phyloP scores from a whole-genome alignment of 768 basidiomycete species.

The Terana coerulea region DNA sequence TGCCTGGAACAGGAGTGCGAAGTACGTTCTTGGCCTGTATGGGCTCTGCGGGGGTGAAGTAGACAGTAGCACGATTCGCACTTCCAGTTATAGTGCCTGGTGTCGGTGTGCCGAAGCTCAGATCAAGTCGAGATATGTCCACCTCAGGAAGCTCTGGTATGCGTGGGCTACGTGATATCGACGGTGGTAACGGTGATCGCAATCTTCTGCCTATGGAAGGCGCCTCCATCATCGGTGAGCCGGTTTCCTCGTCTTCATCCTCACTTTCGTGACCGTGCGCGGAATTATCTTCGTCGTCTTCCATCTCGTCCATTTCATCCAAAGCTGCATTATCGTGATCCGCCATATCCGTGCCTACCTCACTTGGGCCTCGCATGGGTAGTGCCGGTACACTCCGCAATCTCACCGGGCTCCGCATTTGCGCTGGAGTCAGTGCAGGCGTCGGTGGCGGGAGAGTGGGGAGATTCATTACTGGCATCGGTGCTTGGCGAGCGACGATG shows the following conservation, averaged over 20 bases:
- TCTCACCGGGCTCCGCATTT: slow-evolving; percentile 26
- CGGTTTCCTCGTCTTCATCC: slow-evolving; percentile 35
- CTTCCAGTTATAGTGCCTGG: background rate
- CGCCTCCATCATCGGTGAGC: slow-evolving; percentile 12
- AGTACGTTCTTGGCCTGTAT: slow-evolving; percentile 1
- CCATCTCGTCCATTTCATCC: slow-evolving; percentile 31
- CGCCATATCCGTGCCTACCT: slow-evolving; percentile 25
- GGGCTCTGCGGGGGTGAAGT: slow-evolving; percentile 17
- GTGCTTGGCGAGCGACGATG: slow-evolving; percentile 38
- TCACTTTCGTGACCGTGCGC: slow-evolving; percentile 24
- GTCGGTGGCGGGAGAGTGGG: slow-evolving; percentile 41
- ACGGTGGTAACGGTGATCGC: slow-evolving; percentile 11
- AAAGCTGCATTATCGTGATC: slow-evolving; percentile 26
- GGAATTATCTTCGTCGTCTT: slow-evolving; percentile 25
- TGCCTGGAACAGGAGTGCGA: slow-evolving; percentile 13
- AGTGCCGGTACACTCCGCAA: slow-evolving; percentile 56
- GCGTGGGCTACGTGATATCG: slow-evolving; percentile 10
- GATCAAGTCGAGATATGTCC: slow-evolving; percentile 15
- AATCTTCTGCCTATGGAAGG: slow-evolving; percentile 16
- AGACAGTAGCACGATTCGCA: slow-evolving; percentile 12
- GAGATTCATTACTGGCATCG: slow-evolving; percentile 45
- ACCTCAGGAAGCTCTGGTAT: slow-evolving; percentile 14
- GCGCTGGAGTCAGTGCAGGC: slow-evolving; percentile 15
- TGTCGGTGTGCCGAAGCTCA: background rate
- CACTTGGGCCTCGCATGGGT: slow-evolving; percentile 38